These are phyloP conservation scores for Cystobasidium slooffiae DNA, from an alignment of 1,284 basidiomycete genomes.

Conservation along the genomic window DNA sequence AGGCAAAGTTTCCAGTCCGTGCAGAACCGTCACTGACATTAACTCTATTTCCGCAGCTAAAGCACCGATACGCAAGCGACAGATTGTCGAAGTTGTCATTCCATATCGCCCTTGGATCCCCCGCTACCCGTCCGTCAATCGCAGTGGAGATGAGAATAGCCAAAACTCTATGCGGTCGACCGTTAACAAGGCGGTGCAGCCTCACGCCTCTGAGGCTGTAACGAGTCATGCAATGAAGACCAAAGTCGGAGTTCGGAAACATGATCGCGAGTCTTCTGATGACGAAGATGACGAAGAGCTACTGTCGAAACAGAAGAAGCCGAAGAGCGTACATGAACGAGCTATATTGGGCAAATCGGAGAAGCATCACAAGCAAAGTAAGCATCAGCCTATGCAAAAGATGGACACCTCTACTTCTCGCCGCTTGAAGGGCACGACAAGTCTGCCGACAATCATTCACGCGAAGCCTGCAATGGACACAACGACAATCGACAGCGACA, in stretches of 20 bases:
- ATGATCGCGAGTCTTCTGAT: no score
- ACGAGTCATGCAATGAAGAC: neutral
- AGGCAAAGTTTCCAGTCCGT: neutral
- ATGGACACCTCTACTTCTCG: no score
- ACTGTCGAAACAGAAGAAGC: no score
- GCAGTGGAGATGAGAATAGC: neutral
- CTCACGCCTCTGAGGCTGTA: neutral
- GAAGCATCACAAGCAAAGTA: no score
- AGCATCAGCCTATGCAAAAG: no score
- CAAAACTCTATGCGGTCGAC: neutral
- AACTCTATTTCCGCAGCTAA: neutral
- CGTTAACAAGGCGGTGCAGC: neutral
- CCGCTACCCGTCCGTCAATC: conserved; percentile 7
- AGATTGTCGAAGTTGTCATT: conserved; percentile 38
- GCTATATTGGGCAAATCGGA: no score
- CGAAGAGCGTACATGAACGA: no score
- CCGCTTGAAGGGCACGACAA: neutral
- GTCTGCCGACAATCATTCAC: conserved; percentile 31
- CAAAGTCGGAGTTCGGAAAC: no score
- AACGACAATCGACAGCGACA: neutral
- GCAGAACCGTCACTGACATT: neutral
- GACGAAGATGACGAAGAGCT: no score
- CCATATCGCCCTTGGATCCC: conserved; percentile 31
- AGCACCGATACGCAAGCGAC: neutral
- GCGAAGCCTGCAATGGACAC: neutral